Base-by-base conservation (phyloP, 345 rosid genomes). In the Euphorbia pulcherrima region DNA sequence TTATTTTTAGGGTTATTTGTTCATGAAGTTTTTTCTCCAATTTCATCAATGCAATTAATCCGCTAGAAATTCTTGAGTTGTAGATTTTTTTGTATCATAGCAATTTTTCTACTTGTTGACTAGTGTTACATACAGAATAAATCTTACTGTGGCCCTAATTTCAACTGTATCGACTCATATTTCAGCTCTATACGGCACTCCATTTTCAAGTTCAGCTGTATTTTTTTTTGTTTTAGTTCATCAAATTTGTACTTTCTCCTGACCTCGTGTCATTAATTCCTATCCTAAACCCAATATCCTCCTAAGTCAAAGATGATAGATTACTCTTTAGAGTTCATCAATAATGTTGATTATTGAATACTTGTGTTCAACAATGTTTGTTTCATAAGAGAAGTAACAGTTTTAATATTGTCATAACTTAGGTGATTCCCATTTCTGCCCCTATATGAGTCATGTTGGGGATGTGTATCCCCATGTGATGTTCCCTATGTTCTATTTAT, bases 251-350 rank as follows among this genome's bases (percentile, higher is more conserved):
- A 62, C 26, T 26, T n/a, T 26, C 5, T 52, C 50, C 37, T 53
- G 12, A n/a, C 29, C 11, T 41, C 21, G 6, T 0, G 6, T 27
- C n/a, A 16, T 21, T 26, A 21, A 0, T 57, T 41, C 51, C 27
- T n/a, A 20, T 41, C 12, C 4, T 13, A 5, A 21, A 44, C 20
- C 29, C 35, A 14, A 23, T 26, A 11, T 65, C 26, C 18, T 23
- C 10, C n/a, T 1, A 28, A 44, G 63, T 56, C 11, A 28, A 55
- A 26, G 28, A 23, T 16, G 47, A 53, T 66, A 47, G 23, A 24
- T 52, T 66, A 54, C 46, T 21, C 8, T 63, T 44, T 33, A 37
- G 39, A 53, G 58, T 30, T 41, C 47, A 65, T 23, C 21, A 33
- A 18, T 29, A 16, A n/a, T 21, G 41, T 18, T 33, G 16, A 60